Evolutionary conservation across 2,329 filamentous ascomycete species (phyloP).

Genomic region (Cladosporium velox): DNA sequence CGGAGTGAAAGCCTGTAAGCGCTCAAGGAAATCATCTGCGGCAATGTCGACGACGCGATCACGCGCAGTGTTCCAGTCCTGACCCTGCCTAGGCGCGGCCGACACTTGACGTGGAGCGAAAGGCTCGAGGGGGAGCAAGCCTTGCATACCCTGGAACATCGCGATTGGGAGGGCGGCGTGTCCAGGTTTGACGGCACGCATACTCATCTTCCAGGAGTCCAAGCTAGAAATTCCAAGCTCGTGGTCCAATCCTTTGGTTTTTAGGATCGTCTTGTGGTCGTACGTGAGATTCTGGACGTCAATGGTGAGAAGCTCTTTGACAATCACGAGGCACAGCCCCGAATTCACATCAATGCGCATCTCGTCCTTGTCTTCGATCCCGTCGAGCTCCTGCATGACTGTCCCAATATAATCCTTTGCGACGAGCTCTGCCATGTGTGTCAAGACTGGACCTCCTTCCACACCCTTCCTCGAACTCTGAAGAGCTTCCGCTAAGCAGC

Average conservation of each 20-base stretch:
- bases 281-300: constrained; percentile 70
- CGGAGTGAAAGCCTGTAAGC: constrained; percentile 73
- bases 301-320: constrained; percentile 66
- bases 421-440: constrained; percentile 35
- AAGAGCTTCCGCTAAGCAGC: constrained; percentile 30
- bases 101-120: constrained; percentile 52
- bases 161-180: constrained; percentile 73
- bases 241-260: constrained; percentile 63
- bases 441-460: constrained; percentile 33
- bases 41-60: constrained; percentile 63
- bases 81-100: constrained; percentile 56
- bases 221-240: constrained; percentile 70
- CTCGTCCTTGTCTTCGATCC: constrained; percentile 36
- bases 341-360: constrained; percentile 37
- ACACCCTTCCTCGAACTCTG: constrained; percentile 25
- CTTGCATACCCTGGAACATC: constrained; percentile 69
- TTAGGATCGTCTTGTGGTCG: constrained; percentile 67
- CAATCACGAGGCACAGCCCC: constrained; percentile 62
- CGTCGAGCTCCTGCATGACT: constrained; percentile 34
- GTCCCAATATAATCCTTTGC: constrained; percentile 32
- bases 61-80: constrained; percentile 77
- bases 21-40: constrained; percentile 72
- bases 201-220: constrained; percentile 75
- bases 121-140: constrained; percentile 73
- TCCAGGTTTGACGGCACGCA: constrained; percentile 66